Evolutionary conservation across 345 rosid genomes (phyloP).

Genomic region (Nephelium lappaceum): DNA sequence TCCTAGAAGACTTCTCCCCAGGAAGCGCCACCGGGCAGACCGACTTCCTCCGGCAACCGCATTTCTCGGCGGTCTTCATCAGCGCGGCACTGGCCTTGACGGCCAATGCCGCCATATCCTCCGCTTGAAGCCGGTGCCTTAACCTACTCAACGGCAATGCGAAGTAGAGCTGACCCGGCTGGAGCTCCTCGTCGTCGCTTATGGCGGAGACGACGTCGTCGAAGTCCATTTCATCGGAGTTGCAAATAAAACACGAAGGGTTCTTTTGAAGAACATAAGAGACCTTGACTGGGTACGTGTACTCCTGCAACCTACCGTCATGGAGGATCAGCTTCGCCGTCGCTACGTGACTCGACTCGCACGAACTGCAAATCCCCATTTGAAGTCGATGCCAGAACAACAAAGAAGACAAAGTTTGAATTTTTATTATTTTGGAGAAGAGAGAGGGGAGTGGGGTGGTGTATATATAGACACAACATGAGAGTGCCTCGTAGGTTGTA

Average conservation of each 20-base stretch:
- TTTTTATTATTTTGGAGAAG: conserved; percentile 14
- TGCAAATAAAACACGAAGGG: conserved; percentile 74
- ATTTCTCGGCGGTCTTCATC: conserved; percentile 47
- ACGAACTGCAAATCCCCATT: conserved; percentile 93
- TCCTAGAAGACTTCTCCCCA: conserved; percentile 25
- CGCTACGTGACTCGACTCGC: conserved; percentile 63
- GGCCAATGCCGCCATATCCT: conserved; percentile 98
- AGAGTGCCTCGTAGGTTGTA: conserved; percentile 19
- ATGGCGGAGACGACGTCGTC: conserved; percentile 72
- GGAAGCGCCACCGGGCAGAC: conserved; percentile 34
- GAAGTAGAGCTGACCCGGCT: conserved; percentile 85
- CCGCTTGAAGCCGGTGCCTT: conserved; percentile 63
- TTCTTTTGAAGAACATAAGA: conserved; percentile 63
- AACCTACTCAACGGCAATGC: conserved; percentile 71
- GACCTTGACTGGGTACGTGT: conserved; percentile 69
- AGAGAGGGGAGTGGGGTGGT: background rate
- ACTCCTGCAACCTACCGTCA: conserved; percentile 84
- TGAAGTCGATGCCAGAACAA: background rate
- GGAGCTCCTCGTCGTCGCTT: conserved; percentile 71
- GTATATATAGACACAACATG: conserved; percentile 27
- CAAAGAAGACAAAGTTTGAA: background rate
- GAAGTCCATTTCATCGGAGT: conserved; percentile 96
- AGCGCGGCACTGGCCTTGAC: conserved; percentile 95
- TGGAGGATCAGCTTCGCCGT: conserved; percentile 82
- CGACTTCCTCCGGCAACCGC: conserved; percentile 48